Evolutionary conservation across 345 rosid species (phyloP), one percentile per base, ranked within the genome.

Genomic region (Dimocarpus longan): DNA sequence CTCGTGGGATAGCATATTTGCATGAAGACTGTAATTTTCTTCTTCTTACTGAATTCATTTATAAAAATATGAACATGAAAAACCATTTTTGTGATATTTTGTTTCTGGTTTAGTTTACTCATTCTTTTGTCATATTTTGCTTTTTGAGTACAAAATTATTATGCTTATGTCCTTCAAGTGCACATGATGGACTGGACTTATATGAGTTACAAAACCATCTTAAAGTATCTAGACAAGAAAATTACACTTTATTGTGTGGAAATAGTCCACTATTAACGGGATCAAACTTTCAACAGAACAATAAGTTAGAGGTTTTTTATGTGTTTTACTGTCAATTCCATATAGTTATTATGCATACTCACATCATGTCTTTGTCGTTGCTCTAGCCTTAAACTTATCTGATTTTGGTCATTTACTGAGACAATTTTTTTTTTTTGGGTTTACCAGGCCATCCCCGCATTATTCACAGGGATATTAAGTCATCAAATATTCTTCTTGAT

Each of bases 401-500:
- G 16, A 56, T 69, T 66, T 48, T 19, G 66, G 46, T 1, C 79
- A 57, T 71, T 48, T 66, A 18, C 71, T 73, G 67, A 82, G 16
- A 12, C n/a, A 56, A 40, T 73, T 70, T 62, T 9, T 18, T 57
- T 52, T 70, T 40, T 72, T 52, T 70, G 50, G 8, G 62, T 66
- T 21, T 66, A 67, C 82, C 88, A 96, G 99, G 99, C 72, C 98
- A 93, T 88, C 99, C 99, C 48, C 98, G 99, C 57, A 94, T 96
- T 70, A 94, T 96, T 84, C 98, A 96, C 87, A 88, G 99, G 82
- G 99, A 96, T 84, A 93, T 96, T 63, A 96, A 96, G 89, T 96
- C 99, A 26, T 94, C 98, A 7, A 96, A 96, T 82, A 96, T 96
- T 83, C 95, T 96, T 71, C 88, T 96, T 6, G 98, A 96, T 68